These are phyloP conservation scores for Rhynchospora breviuscula DNA, from an alignment of 176 grass and related monocot species.

Conservation along the genomic window DNA sequence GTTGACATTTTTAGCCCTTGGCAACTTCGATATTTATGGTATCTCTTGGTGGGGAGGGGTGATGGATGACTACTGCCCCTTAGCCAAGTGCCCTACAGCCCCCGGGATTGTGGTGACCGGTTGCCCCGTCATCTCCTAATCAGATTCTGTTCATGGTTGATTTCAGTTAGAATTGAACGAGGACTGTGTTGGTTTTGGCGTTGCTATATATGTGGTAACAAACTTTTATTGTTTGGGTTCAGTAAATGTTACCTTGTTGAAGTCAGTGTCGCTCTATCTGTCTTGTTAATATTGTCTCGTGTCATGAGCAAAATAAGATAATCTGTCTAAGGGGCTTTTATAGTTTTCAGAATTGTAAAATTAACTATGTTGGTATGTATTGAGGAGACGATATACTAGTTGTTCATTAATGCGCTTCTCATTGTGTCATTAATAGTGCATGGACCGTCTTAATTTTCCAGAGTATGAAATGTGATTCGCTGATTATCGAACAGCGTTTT, in stretches of 20 bases:
- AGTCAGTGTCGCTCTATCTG: neutral
- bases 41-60: conserved; percentile 50
- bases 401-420: neutral
- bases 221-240: neutral
- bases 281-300: neutral
- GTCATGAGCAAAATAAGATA: neutral
- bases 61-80: conserved; percentile 39
- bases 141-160: neutral
- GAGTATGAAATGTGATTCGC: too few species aligned
- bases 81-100: conserved; percentile 47
- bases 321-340: neutral
- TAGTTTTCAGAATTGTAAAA: neutral
- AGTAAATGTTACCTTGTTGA: neutral
- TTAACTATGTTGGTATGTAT: neutral
- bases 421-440: neutral
- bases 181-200: neutral
- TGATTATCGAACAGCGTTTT: too few species aligned
- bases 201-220: neutral
- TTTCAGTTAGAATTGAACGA: neutral
- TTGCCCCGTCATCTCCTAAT: conserved; percentile 33
- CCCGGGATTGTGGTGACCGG: conserved; percentile 28
- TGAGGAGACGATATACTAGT: neutral
- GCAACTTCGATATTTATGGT: conserved; percentile 35
- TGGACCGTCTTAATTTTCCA: too few species aligned
- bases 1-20: conserved; percentile 44